phyloP scores from a whole-genome alignment of 2,329 filamentous ascomycete genomes.

The Stachybotrys elegans region DNA sequence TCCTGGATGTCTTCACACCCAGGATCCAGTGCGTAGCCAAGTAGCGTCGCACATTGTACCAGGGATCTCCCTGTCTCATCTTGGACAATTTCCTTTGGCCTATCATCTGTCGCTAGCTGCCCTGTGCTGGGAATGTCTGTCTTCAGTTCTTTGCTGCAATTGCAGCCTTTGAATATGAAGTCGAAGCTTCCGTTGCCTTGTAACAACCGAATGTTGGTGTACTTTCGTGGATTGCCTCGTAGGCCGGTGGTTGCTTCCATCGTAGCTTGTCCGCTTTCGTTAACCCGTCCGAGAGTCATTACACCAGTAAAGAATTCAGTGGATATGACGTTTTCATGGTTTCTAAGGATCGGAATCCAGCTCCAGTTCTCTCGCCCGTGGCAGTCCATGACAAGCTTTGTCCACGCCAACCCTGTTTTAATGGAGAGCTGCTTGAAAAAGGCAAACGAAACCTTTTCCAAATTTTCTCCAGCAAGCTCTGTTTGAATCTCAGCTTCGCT shows the following conservation, averaged over 20 bases:
- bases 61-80: constrained; percentile 7
- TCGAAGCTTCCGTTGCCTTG: constrained; percentile 5
- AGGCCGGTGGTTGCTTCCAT: constrained; percentile 1
- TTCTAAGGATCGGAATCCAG: constrained; percentile 6
- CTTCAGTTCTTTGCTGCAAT: constrained; percentile 8
- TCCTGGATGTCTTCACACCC: background rate
- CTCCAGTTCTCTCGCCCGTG: constrained; percentile 2
- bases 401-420: constrained; percentile 5
- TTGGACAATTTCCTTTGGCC: background rate
- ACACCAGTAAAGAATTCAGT: constrained; percentile 6
- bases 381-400: constrained; percentile 4
- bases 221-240: constrained; percentile 2
- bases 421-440: constrained; percentile 6
- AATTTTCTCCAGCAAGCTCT: constrained; percentile 1
- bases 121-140: constrained; percentile 8
- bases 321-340: background rate
- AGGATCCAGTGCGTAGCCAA: constrained; percentile 5
- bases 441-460: constrained; percentile 3
- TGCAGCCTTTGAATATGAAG: constrained; percentile 10
- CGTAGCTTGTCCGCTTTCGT: background rate
- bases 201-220: constrained; percentile 4
- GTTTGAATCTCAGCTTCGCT: constrained; percentile 1
- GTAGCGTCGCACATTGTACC: constrained; percentile 6
- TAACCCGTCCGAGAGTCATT: constrained; percentile 1
- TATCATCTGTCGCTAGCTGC: too few species aligned